Base-by-base conservation (phyloP, 208 protist genomes). In the Crithidia acanthocephali region DNA sequence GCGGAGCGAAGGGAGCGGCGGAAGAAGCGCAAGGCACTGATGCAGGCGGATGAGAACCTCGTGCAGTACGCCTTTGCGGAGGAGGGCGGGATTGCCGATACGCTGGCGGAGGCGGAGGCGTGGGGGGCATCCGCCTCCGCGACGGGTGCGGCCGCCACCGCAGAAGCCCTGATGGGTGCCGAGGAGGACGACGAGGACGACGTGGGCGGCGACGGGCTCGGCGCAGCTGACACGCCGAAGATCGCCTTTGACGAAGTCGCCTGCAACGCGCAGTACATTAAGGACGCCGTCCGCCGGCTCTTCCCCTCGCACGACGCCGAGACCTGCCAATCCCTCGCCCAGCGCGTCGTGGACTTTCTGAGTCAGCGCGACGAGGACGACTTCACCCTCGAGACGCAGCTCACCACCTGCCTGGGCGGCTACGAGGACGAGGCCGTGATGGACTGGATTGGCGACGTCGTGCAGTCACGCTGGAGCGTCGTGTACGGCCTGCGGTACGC, bases 401-500 rank as follows among this genome's bases (percentile, higher is more conserved):
- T 97, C 22, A 95, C 86, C 0, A 90, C 88, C 20, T 93, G 86
- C 70, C 82, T 97, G 15, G 88, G 88, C 32, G 87, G 83, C 44
- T 94, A 95, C 68, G 90, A 95, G 68, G 87, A 92, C 52, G 88
- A 93, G 74, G 80, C 53, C 35, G 85, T 93, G 27, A 86, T 84
- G 79, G 80, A 87, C 42, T 97, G 92, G 90, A 93, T 97, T 37
- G 83, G 72, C 48, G 83, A 82, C 16, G 87, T 87, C 44, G 77
- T 78, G 63, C 76, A 65, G 4, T 90, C 88, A 40, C 87, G 92
- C 22, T 97, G 92, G 92, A 62, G 62, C 23, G 83, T 95, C 68
- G 88, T 94, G 18, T 97, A 95, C 72, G 92, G 92, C 9, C 68
- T 91, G 44, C 83, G 71, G 60, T 94, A 91, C 83, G 87, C 86